Base-by-base conservation (phyloP, 2,329 filamentous ascomycete species). In the Raffaelea ambrosiae region DNA sequence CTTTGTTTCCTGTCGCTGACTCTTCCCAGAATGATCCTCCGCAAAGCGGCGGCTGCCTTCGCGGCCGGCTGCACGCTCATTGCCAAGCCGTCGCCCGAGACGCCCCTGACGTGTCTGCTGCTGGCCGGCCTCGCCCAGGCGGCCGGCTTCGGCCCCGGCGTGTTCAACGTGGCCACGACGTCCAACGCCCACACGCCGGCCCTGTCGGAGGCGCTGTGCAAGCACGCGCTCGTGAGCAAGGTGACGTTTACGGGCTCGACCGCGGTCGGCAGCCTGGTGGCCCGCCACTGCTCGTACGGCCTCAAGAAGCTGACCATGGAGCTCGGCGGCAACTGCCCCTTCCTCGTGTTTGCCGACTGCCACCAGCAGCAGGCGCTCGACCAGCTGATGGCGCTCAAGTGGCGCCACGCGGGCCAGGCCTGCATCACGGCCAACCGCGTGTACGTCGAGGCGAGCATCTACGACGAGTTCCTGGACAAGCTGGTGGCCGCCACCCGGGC, bases 181-280 rank as follows among this genome's bases (percentile, higher is more conserved):
- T 54, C 70, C 7, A 60, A 61, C 20, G 10, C 4, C 0, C 66
- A 68, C 36, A 73, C 70, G 0, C 69, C 70, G 0, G 44, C 55
- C 0, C 58, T 73, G 2, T 66, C 66, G 5, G 69, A 72, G 55
- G 65, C 64, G 0, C 62, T 74, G 0, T 72, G 68, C 50, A 63
- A 63, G 16, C 69, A 73, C 44, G 63, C 63, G 0, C 46, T 63
- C 1, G 65, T 73, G 0, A 67, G 66, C 47, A 88, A 88, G 61
- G 70, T 90, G 47, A 84, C 83, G 49, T 91, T 90, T 56, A 90
- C 86, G 0, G 86, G 86, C 14, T 81, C 43, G 7, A 86, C 85
- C 0, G 64, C 68, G 0, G 77, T 88, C 0, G 86, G 86, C 2
- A 75, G 78, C 26, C 81, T 83, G 53, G 73, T 88, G 38, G 80